These are phyloP conservation scores for Fusarium piperis DNA, from an alignment of 2,329 filamentous ascomycete genomes.

Conservation along the genomic window DNA sequence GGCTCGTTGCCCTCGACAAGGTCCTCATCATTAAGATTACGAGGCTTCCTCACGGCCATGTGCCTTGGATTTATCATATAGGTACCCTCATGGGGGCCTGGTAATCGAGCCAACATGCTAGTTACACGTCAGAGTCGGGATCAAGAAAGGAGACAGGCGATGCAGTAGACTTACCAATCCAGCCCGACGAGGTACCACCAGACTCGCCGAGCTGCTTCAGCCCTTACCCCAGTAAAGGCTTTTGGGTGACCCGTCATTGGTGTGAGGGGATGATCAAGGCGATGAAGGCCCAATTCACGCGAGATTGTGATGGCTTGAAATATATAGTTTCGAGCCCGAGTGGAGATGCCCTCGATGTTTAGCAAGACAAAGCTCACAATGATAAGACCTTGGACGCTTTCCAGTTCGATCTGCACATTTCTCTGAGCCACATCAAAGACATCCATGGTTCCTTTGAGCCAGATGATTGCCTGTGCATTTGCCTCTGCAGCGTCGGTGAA, in stretches of 20 bases:
- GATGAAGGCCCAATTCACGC: conserved; percentile 49
- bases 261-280: conserved; percentile 49
- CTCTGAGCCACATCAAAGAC: conserved; percentile 49
- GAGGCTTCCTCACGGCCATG: conserved; percentile 51
- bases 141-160: background rate
- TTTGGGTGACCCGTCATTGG: conserved; percentile 27
- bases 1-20: conserved; percentile 43
- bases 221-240: conserved; percentile 38
- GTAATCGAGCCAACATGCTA: conserved; percentile 51
- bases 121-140: conserved; percentile 5
- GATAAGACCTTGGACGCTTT: conserved; percentile 50
- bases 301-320: conserved; percentile 30
- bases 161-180: conserved; percentile 48
- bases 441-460: conserved; percentile 49
- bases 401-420: conserved; percentile 42
- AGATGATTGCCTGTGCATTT: conserved; percentile 43
- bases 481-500: conserved; percentile 43
- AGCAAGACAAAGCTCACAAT: conserved; percentile 51
- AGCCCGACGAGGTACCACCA: conserved; percentile 57
- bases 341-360: conserved; percentile 46
- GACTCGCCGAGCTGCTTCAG: conserved; percentile 52
- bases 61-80: conserved; percentile 51
- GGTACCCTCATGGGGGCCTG: conserved; percentile 47
- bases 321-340: conserved; percentile 22
- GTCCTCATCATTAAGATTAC: conserved; percentile 52